A percentile compares a stretch with the other conserved stretches of the same genome.
Evolutionary conservation across 2,329 filamentous ascomycete species (phyloP).

Genomic region (Taxawa tesnikishii): DNA sequence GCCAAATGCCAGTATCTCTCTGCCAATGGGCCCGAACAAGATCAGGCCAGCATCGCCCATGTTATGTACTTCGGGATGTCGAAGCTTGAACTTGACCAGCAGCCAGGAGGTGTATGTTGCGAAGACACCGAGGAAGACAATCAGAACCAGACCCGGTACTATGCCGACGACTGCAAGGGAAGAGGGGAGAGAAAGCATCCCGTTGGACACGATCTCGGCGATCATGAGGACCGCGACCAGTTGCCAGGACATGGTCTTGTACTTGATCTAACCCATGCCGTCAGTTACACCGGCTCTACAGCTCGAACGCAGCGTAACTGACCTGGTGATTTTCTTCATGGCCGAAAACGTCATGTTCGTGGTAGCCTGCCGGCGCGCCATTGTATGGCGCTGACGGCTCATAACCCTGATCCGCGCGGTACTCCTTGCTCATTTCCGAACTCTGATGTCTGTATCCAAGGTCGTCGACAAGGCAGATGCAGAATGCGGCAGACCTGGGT

Average conservation of each 20-base stretch:
- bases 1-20: slow-evolving; percentile 22
- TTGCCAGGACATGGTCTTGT: slow-evolving; percentile 42
- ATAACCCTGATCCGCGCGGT: no score
- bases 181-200: slow-evolving; percentile 41
- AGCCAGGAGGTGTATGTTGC: slow-evolving; percentile 39
- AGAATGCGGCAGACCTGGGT: no score
- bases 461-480: no score
- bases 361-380: slow-evolving; percentile 5
- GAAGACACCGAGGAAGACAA: slow-evolving; percentile 38
- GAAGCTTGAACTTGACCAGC: slow-evolving; percentile 32
- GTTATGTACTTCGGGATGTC: slow-evolving; percentile 22
- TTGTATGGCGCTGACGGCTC: no score
- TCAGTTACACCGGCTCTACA: no score
- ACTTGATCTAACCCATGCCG: slow-evolving; percentile 29
- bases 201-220: slow-evolving; percentile 42
- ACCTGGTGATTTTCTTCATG: slow-evolving; percentile 19
- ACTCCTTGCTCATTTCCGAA: no score
- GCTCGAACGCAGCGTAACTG: no score
- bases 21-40: slow-evolving; percentile 17
- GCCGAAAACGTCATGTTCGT: slow-evolving; percentile 29
- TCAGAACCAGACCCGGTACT: slow-evolving; percentile 39
- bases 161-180: slow-evolving; percentile 40
- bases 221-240: slow-evolving; percentile 43
- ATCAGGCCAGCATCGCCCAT: slow-evolving; percentile 24
- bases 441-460: no score